These are phyloP conservation scores for Allomyces macrogynus DNA, from an alignment of 192 early-diverging fungal species.

Conservation along the genomic window DNA sequence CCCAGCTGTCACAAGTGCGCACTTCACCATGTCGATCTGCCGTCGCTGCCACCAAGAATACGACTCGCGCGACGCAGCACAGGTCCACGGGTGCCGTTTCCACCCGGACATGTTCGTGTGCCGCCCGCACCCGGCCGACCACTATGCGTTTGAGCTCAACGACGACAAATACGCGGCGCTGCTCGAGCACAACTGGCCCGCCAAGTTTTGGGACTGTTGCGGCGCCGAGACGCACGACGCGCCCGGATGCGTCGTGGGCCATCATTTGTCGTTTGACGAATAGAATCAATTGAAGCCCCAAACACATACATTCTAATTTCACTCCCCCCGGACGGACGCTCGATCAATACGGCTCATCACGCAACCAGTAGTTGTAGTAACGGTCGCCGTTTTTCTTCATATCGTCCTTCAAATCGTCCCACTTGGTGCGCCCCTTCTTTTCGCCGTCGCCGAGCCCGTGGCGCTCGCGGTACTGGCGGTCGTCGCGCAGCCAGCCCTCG, in stretches of 20 bases:
- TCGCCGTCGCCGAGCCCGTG: conserved; percentile 2
- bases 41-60: no score
- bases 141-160: conserved; percentile 2
- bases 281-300: not conserved
- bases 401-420: conserved; percentile 23
- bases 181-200: not conserved
- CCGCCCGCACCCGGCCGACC: conserved; percentile 4
- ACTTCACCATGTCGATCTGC: no score
- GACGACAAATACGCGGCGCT: not conserved
- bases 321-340: no score
- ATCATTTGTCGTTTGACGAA: not conserved
- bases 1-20: no score
- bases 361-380: conserved; percentile 25
- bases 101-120: conserved; percentile 3
- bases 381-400: conserved; percentile 22
- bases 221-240: not conserved
- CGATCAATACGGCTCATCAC: not conserved
- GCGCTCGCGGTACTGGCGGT: conserved; percentile 12
- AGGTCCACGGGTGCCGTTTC: conserved; percentile 1
- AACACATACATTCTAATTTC: no score
- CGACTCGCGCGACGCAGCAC: no score
- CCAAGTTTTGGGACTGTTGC: conserved; percentile 4
- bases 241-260: not conserved
- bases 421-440: conserved; percentile 12
- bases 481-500: conserved; percentile 43